A percentile compares a stretch with the other conserved stretches of the same genome.
Conservation (phyloP, 768 basidiomycete genomes). For the Lyophyllum shimeji region DNA sequence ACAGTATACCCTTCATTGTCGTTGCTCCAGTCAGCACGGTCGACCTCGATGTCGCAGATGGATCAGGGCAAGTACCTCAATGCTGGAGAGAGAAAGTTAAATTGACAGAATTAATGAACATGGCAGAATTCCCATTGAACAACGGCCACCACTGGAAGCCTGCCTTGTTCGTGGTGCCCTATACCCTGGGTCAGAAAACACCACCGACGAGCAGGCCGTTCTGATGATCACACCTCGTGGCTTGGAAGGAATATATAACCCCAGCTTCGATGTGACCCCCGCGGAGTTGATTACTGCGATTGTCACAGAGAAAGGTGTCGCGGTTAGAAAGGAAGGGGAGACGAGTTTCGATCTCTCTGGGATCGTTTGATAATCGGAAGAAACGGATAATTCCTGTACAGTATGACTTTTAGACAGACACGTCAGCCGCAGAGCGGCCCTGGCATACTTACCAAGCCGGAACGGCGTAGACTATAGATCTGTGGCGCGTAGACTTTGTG, state of each 20-base stretch:
- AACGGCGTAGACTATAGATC: no score
- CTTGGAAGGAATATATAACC: slow-evolving; percentile 78
- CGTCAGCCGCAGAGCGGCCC: no score
- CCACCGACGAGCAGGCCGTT: slow-evolving; percentile 58
- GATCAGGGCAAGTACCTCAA: slow-evolving; percentile 50
- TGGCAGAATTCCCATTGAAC: slow-evolving; percentile 87
- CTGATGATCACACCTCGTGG: slow-evolving; percentile 81
- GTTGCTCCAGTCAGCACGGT: slow-evolving; percentile 92
- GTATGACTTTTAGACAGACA: no score
- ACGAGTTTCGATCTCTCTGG: slow-evolving; percentile 60
- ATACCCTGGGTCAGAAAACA: slow-evolving; percentile 50
- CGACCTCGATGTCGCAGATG: slow-evolving; percentile 76
- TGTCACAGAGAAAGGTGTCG: slow-evolving; percentile 94
- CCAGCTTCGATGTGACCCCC: slow-evolving; percentile 96
- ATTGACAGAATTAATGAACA: slow-evolving; percentile 6
- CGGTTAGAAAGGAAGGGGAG: slow-evolving; percentile 62
- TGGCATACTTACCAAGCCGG: no score
- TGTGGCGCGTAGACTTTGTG: not conserved
- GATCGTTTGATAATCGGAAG: slow-evolving; percentile 39
- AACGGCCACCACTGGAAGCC: slow-evolving; percentile 84
- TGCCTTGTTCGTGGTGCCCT: slow-evolving; percentile 84
- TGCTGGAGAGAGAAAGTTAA: not conserved
- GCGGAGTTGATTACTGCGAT: slow-evolving; percentile 92
- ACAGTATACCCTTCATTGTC: slow-evolving; percentile 89
- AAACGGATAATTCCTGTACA: not conserved